Evolutionary conservation across 352 stramenopile genomes (phyloP), one percentile per base, ranked within the genome.

Genomic region (Detonula confervacea): DNA sequence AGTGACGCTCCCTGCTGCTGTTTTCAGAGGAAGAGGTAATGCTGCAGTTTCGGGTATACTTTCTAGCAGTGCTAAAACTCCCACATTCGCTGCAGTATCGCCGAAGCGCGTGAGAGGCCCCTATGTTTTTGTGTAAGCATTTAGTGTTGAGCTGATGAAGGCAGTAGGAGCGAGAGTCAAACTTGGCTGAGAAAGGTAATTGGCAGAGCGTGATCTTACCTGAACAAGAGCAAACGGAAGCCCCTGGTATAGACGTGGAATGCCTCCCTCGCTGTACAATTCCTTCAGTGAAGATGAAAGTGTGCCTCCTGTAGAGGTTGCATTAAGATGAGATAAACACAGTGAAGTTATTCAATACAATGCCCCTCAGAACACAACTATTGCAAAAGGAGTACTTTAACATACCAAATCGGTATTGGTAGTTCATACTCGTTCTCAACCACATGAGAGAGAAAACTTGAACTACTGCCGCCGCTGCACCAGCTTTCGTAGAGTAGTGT

Each of bases 81-180:
- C 93, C 62, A 95, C 92, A 82, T 98, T 98, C 1, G 95, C 93
- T 22, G 94, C 94, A 9, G 94, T 96, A 70, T 97, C 95, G 39
- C 94, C 94, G 79, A 98, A 98, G 56, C 91, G 77, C 27, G 90
- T 95, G 8, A 97, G 65, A 8, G 95, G 95, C 14, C 93, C 95
- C 77, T 77, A 16, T 72, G 20, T 95, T 89, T 57, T 22, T 14
- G 12, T 7, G 30, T 8, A 54, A 61, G n/a, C n/a, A n/a, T n/a
- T n/a, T n/a, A n/a, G n/a, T n/a, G n/a, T n/a, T 3, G 8, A 61
- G 20, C 39, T 61, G 22, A 61, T 20, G 30, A 95, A 55, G 3
- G 1, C 18, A 64, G 59, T 52, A n/a, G n/a, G n/a, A n/a, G n/a
- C n/a, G n/a, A n/a, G n/a, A n/a, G n/a, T n/a, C n/a, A n/a, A n/a